Evolutionary conservation across 805 yeast species (phyloP).

Genomic region (Wickerhamiella vanderwaltii): DNA sequence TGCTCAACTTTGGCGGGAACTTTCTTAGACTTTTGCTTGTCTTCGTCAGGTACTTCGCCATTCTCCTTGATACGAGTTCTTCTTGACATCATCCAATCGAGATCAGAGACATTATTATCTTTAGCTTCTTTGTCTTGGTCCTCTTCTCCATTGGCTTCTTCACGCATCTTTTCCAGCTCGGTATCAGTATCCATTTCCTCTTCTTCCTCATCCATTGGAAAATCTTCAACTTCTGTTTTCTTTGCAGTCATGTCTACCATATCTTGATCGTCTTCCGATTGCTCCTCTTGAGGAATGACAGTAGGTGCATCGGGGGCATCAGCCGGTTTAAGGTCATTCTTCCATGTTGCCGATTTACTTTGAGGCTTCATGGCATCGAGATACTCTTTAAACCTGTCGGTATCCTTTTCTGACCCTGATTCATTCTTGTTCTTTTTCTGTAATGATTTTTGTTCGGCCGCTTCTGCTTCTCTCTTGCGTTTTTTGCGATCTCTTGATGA

Average conservation of each 20-base stretch:
- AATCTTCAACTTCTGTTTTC: neutral
- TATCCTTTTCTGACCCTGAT: slow-evolving; percentile 21
- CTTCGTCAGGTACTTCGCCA: slow-evolving; percentile 14
- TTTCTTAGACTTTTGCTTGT: slow-evolving; percentile 1
- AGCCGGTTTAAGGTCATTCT: slow-evolving; percentile 30
- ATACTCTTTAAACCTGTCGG: slow-evolving; percentile 58
- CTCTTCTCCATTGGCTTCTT: slow-evolving; percentile 19
- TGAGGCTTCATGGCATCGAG: slow-evolving; percentile 70
- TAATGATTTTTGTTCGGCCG: slow-evolving; percentile 2
- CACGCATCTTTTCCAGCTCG: slow-evolving; percentile 18
- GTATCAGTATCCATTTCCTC: slow-evolving; percentile 24
- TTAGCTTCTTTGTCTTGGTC: slow-evolving; percentile 33
- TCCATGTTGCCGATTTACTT: slow-evolving; percentile 29
- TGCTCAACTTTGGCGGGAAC: slow-evolving; percentile 11
- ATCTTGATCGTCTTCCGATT: slow-evolving; percentile 38
- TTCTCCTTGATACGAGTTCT: slow-evolving; percentile 55
- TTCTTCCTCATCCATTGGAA: slow-evolving; percentile 30
- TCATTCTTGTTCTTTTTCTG: slow-evolving; percentile 31
- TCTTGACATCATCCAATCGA: slow-evolving; percentile 76
- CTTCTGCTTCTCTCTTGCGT: slow-evolving; percentile 10
- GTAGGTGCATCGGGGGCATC: slow-evolving; percentile 18
- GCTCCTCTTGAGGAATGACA: slow-evolving; percentile 23
- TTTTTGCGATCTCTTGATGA: slow-evolving; percentile 33
- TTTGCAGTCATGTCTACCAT: slow-evolving; percentile 12
- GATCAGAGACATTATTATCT: slow-evolving; percentile 51